Evolutionary conservation across 495 filamentous ascomycete species (phyloP).

Genomic region (Rostrohypoxylon terebratum): DNA sequence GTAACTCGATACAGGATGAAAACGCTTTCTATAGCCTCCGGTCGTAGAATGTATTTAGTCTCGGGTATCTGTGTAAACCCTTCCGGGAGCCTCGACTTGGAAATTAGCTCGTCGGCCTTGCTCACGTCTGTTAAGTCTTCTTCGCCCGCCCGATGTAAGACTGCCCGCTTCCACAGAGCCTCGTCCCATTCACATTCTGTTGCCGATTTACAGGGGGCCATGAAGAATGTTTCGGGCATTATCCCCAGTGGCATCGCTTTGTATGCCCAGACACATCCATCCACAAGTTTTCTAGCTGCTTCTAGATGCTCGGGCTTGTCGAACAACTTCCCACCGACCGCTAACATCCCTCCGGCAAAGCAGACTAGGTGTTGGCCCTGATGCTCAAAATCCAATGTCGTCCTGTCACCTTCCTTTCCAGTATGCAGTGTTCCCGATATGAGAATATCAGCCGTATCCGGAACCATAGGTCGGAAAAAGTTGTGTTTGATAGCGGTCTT

Average conservation of each 20-base stretch:
- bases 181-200: conserved; percentile 54
- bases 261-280: conserved; percentile 96
- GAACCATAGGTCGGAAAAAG: conserved; percentile 74
- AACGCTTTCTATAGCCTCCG: conserved; percentile 74
- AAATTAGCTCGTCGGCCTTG: conserved; percentile 56
- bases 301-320: conserved; percentile 75
- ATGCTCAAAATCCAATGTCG: conserved; percentile 43
- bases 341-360: conserved; percentile 94
- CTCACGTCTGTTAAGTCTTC: conserved; percentile 26
- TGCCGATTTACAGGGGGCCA: conserved; percentile 66
- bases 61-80: conserved; percentile 71
- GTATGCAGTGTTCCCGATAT: conserved; percentile 64
- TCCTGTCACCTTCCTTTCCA: conserved; percentile 26
- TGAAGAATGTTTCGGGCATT: conserved; percentile 82
- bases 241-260: conserved; percentile 80
- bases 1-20: conserved; percentile 78
- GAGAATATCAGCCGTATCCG: conserved; percentile 73
- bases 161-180: conserved; percentile 35
- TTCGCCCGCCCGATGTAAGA: conserved; percentile 22
- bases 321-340: conserved; percentile 82
- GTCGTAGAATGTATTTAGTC: conserved; percentile 77
- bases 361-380: conserved; percentile 69
- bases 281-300: conserved; percentile 82
- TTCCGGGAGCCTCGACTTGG: conserved; percentile 68
- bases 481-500: conserved; percentile 72